Conservation (phyloP, 225 moss, liverwort and hornwort species). For the Polytrichum formosum region DNA sequence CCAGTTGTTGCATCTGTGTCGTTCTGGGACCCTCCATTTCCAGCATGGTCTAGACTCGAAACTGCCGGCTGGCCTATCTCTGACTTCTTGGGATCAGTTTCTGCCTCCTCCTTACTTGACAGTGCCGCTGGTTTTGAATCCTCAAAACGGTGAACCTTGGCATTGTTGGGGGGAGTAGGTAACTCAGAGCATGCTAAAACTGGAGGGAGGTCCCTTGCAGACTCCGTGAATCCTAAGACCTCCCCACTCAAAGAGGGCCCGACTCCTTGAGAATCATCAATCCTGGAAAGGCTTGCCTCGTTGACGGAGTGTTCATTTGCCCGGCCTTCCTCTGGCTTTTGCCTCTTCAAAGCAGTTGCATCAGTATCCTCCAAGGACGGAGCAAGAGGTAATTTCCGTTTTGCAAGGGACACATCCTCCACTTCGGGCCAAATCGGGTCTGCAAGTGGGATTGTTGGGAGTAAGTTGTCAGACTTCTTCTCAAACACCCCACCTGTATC, state of each 20-base stretch:
- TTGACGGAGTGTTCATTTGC: constrained; percentile 23
- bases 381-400: constrained; percentile 61
- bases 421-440: constrained; percentile 84
- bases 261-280: constrained; percentile 25
- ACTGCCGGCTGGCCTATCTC: constrained; percentile 11
- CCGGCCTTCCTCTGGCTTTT: constrained; percentile 50
- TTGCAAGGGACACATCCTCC: constrained; percentile 55
- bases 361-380: constrained; percentile 33
- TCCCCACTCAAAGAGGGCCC: constrained; percentile 19
- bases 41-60: constrained; percentile 18
- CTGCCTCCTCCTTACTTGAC: constrained; percentile 1
- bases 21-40: constrained; percentile 4
- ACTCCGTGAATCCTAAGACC: constrained; percentile 18
- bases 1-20: constrained; percentile 16
- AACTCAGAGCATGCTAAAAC: constrained; percentile 10
- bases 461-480: constrained; percentile 38
- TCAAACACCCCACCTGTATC: constrained; percentile 41
- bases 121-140: constrained; percentile 13
- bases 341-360: constrained; percentile 58
- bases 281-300: constrained; percentile 30
- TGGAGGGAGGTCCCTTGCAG: constrained; percentile 7
- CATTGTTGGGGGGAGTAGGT: constrained; percentile 14
- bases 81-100: constrained; percentile 14
- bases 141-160: constrained; percentile 6
- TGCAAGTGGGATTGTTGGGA: constrained; percentile 47